phyloP scores from a whole-genome alignment of 163 green algal genomes.

The Scenedesmus sp. region DNA sequence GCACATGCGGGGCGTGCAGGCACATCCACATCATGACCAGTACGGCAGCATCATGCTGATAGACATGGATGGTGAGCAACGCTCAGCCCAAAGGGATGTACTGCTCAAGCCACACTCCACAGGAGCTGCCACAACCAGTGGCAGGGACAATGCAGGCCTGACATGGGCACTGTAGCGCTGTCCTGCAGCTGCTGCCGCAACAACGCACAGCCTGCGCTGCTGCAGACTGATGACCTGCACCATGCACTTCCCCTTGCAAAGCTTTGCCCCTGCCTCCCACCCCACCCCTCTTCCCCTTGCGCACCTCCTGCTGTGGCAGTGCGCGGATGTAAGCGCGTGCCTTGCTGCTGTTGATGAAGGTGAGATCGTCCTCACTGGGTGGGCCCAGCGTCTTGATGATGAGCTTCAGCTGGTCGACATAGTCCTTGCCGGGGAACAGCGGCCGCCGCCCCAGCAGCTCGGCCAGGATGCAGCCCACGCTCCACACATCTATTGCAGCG shows the following conservation, averaged over 20 bases:
- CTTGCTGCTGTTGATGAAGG: constrained; percentile 91
- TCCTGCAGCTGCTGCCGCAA: neutral
- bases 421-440: constrained; percentile 98
- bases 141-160: too few relatives aligned
- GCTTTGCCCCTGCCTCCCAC: too few relatives aligned
- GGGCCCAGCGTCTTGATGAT: constrained; percentile 94
- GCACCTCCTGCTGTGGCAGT: constrained; percentile 80
- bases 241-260: neutral
- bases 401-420: constrained; percentile 98
- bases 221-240: constrained; percentile 23
- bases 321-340: constrained; percentile 92
- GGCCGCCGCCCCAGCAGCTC: constrained; percentile 96
- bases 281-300: neutral
- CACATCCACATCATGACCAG: neutral
- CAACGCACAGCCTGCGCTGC: neutral
- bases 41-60: too few relatives aligned
- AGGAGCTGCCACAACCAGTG: too few relatives aligned
- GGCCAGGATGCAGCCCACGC: constrained; percentile 97
- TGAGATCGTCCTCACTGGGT: constrained; percentile 92
- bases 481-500: constrained; percentile 97
- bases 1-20: too few relatives aligned
- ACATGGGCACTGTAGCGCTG: too few relatives aligned
- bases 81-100: too few relatives aligned
- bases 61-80: too few relatives aligned
- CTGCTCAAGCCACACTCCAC: too few relatives aligned